Percentiles rank a stretch among this genome's conserved stretches.
phyloP scores from a whole-genome alignment of 2,329 filamentous ascomycete species.

The Acarospora socialis region DNA sequence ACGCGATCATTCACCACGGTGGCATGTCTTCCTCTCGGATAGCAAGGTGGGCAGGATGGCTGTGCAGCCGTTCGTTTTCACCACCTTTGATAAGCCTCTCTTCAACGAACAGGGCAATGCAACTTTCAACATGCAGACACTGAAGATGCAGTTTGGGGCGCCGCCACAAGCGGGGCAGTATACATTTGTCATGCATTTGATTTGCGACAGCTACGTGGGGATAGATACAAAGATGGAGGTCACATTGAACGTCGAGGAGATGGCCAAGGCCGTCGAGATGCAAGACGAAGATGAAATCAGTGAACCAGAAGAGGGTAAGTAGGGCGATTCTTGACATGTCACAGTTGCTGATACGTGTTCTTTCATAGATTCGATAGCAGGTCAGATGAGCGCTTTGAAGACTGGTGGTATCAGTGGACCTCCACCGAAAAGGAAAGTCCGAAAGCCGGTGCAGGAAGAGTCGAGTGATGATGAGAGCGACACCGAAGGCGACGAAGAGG shows the following conservation, averaged over 20 bases:
- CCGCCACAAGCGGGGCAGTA: conserved; percentile 86
- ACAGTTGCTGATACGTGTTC: conserved; percentile 15
- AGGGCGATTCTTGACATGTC: neutral
- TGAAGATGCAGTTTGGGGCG: conserved; percentile 94
- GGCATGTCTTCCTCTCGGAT: conserved; percentile 91
- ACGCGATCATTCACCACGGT: conserved; percentile 75
- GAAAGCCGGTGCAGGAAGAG: conserved; percentile 38
- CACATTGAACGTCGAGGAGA: conserved; percentile 75
- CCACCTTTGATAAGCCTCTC: conserved; percentile 78
- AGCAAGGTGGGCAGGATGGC: conserved; percentile 91
- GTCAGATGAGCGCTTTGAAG: conserved; percentile 80
- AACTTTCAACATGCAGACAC: conserved; percentile 86
- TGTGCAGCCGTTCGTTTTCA: conserved; percentile 92
- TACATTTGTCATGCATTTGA: conserved; percentile 82
- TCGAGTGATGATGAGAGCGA: conserved; percentile 51
- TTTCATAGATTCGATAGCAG: conserved; percentile 63
- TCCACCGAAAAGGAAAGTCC: conserved; percentile 43
- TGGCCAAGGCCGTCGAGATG: conserved; percentile 67
- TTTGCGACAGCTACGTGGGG: conserved; percentile 90
- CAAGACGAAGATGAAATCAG: conserved; percentile 82
- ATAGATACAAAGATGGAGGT: conserved; percentile 89
- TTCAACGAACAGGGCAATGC: conserved; percentile 68
- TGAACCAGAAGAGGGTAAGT: conserved; percentile 91
- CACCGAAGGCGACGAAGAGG: conserved; percentile 47
- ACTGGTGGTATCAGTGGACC: conserved; percentile 41